A percentile compares a stretch with the other conserved stretches of the same genome.
Conservation (phyloP, 1,139 yeast species). For the Candida sp. region DNA sequence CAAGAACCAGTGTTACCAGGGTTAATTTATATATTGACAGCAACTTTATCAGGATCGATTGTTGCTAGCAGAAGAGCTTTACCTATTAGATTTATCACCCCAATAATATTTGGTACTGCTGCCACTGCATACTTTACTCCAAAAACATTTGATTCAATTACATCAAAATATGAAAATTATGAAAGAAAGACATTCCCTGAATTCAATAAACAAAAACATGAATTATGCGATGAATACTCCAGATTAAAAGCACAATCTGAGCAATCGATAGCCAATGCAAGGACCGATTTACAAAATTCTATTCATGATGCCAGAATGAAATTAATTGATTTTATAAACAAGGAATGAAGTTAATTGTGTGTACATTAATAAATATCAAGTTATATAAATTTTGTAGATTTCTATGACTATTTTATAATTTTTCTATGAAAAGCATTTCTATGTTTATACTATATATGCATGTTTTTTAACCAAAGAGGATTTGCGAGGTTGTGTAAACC, state of each 20-base stretch:
- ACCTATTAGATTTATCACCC: constrained; percentile 49
- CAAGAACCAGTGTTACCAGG: constrained; percentile 52
- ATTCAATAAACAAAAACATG: constrained; percentile 15
- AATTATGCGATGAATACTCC: constrained; percentile 10
- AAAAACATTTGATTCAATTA: constrained; percentile 18
- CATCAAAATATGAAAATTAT: constrained; percentile 29
- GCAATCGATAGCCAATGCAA: constrained; percentile 9
- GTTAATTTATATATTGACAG: constrained; percentile 51
- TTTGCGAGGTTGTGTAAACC: constrained; percentile 64
- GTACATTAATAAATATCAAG: neutral
- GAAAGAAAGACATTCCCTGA: constrained; percentile 54
- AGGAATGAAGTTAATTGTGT: too few species aligned
- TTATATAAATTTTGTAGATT: neutral
- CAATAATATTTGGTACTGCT: constrained; percentile 45
- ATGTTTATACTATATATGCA: neutral
- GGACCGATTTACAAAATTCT: constrained; percentile 13
- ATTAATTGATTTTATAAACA: neutral
- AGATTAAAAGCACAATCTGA: constrained; percentile 8
- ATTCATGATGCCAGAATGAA: constrained; percentile 27
- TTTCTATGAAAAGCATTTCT: neutral
- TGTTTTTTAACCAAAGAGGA: constrained; percentile 18
- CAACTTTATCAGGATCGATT: constrained; percentile 55
- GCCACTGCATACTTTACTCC: constrained; percentile 40
- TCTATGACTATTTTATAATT: neutral
- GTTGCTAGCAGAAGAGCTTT: constrained; percentile 43